Conservation (phyloP, 371 early-diverging fungal genomes). For the Mucor lusitanicus region DNA sequence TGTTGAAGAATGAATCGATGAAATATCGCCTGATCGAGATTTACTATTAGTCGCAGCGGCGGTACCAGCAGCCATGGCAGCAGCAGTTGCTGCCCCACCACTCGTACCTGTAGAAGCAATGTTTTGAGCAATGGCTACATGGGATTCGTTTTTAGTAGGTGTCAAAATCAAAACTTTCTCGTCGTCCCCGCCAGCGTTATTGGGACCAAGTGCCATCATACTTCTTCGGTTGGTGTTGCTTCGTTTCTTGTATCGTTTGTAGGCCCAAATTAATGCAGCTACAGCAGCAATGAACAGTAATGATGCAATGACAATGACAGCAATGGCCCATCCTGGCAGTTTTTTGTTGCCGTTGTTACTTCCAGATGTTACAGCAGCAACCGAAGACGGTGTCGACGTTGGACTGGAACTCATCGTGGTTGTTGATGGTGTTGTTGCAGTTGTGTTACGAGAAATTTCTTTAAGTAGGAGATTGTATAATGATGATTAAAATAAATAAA, state of each 20-base stretch:
- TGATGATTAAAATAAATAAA: constrained; percentile 2
- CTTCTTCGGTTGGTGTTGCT: constrained; percentile 1
- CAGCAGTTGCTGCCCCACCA: not conserved
- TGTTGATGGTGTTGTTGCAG: not conserved
- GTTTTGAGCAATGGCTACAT: not conserved
- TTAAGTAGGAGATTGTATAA: constrained; percentile 9
- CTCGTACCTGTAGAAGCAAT: not conserved
- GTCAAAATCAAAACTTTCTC: constrained; percentile 11
- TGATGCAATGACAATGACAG: constrained; percentile 40
- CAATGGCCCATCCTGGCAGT: constrained; percentile 43
- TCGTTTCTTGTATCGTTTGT: constrained; percentile 26
- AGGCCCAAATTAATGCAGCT: constrained; percentile 26
- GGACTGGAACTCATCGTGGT: not conserved
- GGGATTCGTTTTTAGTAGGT: constrained; percentile 11
- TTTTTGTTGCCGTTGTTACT: not conserved
- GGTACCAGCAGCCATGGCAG: not conserved
- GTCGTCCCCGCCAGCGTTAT: constrained; percentile 12
- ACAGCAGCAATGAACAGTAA: constrained; percentile 29
- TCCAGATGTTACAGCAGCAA: not conserved
- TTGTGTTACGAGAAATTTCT: constrained; percentile 39
- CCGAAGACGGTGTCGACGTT: not conserved
- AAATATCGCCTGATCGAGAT: constrained; percentile 10
- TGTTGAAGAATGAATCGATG: constrained; percentile 30
- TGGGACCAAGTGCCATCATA: constrained; percentile 2
- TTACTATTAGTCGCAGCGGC: not conserved